phyloP scores from a whole-genome alignment of 2,329 filamentous ascomycete species.

The Fusarium pininemorale region DNA sequence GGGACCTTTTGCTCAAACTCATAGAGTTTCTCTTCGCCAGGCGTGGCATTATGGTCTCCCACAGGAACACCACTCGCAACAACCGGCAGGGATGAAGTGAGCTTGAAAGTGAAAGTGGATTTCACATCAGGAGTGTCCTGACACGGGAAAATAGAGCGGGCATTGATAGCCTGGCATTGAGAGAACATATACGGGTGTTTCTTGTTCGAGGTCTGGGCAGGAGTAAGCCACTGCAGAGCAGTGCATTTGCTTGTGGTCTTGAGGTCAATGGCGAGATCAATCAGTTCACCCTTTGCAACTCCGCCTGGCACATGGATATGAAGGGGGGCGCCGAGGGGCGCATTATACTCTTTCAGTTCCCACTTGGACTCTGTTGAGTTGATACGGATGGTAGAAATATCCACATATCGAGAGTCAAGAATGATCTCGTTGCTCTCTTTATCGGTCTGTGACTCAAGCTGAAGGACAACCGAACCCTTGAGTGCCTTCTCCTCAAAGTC shows the following conservation, averaged over 20 bases:
- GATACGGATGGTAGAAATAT: constrained; percentile 76
- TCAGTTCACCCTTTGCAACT: constrained; percentile 60
- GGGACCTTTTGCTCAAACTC: constrained; percentile 90
- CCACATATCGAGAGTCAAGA: constrained; percentile 86
- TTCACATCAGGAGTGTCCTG: constrained; percentile 98
- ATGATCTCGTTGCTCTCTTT: constrained; percentile 79
- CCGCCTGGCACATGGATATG: constrained; percentile 69
- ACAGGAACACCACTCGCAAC: constrained; percentile 83
- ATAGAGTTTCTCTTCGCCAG: constrained; percentile 71
- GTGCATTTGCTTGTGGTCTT: constrained; percentile 89
- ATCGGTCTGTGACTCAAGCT: constrained; percentile 80
- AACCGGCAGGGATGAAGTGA: constrained; percentile 88
- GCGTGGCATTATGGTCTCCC: constrained; percentile 54
- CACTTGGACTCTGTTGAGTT: constrained; percentile 71
- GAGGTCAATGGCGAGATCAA: constrained; percentile 71
- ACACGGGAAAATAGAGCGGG: constrained; percentile 92
- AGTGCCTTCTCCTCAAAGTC: constrained; percentile 84
- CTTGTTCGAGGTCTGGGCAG: constrained; percentile 93
- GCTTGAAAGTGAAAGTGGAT: constrained; percentile 90
- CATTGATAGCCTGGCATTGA: constrained; percentile 96
- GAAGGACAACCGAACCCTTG: constrained; percentile 78
- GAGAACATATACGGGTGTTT: constrained; percentile 98
- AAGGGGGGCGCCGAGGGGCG: constrained; percentile 79
- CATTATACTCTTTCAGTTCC: constrained; percentile 73
- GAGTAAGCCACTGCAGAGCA: constrained; percentile 93